phyloP scores from a whole-genome alignment of 805 yeast genomes.

The Ogataea pilisensis region DNA sequence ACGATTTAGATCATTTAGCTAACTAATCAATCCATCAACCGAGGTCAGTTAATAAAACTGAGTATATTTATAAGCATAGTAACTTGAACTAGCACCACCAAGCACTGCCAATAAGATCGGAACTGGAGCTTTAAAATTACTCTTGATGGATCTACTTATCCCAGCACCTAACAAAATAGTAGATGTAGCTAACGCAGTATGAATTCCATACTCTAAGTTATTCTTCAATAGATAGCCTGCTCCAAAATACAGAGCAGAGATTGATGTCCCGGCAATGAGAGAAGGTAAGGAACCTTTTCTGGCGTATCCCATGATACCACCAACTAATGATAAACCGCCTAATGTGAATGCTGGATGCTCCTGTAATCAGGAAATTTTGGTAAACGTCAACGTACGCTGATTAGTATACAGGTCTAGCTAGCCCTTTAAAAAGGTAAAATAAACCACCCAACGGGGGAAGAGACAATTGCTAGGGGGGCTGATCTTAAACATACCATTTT shows the following conservation, averaged over 20 bases:
- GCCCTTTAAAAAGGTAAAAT: too few species aligned
- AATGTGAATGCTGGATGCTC: constrained; percentile 29
- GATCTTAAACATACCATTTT: not conserved
- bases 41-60: constrained; percentile 68
- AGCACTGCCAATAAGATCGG: constrained; percentile 62
- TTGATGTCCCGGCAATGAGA: constrained; percentile 65
- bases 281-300: constrained; percentile 77
- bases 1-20: too few species aligned
- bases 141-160: constrained; percentile 53
- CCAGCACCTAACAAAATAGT: constrained; percentile 66
- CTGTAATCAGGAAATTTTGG: too few species aligned
- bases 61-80: constrained; percentile 71
- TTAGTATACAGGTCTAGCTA: too few species aligned
- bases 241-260: constrained; percentile 56
- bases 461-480: too few species aligned
- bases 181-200: constrained; percentile 72
- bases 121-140: constrained; percentile 63
- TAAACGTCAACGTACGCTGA: too few species aligned
- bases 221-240: constrained; percentile 72
- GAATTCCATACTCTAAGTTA: constrained; percentile 77
- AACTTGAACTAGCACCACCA: constrained; percentile 61
- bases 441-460: too few species aligned
- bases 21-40: too few species aligned
- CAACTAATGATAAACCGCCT: constrained; percentile 28
- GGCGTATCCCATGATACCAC: constrained; percentile 31